These are phyloP conservation scores for Isoetes taiwanensis DNA, from an alignment of 75 land plant species.

Conservation along the genomic window DNA sequence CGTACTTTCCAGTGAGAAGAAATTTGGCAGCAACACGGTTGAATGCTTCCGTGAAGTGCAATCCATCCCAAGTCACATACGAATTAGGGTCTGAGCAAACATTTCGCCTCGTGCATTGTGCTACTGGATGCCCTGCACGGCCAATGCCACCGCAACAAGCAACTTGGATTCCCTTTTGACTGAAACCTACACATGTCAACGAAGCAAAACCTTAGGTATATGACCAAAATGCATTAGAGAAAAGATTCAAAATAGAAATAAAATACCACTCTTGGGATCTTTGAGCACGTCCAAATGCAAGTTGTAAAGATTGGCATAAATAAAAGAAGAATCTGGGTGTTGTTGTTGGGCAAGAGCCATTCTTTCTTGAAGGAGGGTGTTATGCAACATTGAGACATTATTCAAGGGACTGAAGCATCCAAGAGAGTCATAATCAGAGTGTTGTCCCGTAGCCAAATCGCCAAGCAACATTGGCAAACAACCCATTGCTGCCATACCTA, in stretches of 20 bases:
- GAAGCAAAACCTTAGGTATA: neutral
- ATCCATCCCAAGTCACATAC: slow-evolving; percentile 1
- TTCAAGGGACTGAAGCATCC: neutral
- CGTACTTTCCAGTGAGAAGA: neutral
- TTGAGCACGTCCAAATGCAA: neutral
- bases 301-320: neutral
- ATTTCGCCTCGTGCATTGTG: neutral
- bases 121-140: neutral
- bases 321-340: neutral
- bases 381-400: neutral
- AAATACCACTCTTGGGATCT: neutral
- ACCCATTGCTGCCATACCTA: neutral
- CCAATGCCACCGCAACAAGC: slow-evolving; percentile 1
- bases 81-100: neutral
- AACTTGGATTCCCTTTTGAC: neutral
- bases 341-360: neutral
- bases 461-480: neutral
- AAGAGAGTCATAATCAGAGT: neutral
- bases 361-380: neutral
- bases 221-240: neutral
- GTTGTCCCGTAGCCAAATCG: neutral
- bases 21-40: neutral
- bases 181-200: neutral
- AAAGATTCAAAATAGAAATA: neutral
- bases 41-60: neutral